These are phyloP conservation scores for Fomitopsis palustris DNA, from an alignment of 1,284 basidiomycete species.

Conservation along the genomic window DNA sequence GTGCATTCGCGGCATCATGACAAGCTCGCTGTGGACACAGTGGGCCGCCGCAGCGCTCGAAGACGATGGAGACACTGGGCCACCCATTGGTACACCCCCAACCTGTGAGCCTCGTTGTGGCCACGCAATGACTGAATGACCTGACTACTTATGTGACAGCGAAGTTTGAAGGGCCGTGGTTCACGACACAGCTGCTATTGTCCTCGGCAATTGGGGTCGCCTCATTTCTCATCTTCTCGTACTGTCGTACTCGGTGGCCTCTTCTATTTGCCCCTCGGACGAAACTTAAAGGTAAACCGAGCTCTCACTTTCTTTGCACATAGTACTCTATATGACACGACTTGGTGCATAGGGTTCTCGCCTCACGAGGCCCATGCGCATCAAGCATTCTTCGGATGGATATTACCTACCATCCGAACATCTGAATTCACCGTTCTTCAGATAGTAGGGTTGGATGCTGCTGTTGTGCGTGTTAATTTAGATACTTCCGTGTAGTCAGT, in stretches of 20 bases:
- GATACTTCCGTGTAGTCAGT: neutral
- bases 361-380: conserved; percentile 86
- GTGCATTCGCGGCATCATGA: neutral
- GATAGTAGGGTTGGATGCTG: conserved; percentile 94
- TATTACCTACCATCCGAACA: conserved; percentile 85
- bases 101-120: neutral
- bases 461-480: conserved; percentile 57
- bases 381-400: conserved; percentile 90
- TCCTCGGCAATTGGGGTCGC: conserved; percentile 75
- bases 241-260: conserved; percentile 84
- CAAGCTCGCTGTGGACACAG: neutral
- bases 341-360: conserved; percentile 64
- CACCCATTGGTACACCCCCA: neutral
- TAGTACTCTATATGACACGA: too few species aligned
- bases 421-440: conserved; percentile 95
- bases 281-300: conserved; percentile 77
- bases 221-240: conserved; percentile 87
- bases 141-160: neutral
- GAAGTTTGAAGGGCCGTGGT: conserved; percentile 88
- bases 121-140: neutral
- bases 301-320: neutral
- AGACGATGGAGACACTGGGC: neutral
- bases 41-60: neutral
- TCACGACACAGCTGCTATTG: conserved; percentile 85
- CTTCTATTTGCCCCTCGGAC: conserved; percentile 90